phyloP scores from a whole-genome alignment of 1,139 yeast species.

The Diutina siamensis region DNA sequence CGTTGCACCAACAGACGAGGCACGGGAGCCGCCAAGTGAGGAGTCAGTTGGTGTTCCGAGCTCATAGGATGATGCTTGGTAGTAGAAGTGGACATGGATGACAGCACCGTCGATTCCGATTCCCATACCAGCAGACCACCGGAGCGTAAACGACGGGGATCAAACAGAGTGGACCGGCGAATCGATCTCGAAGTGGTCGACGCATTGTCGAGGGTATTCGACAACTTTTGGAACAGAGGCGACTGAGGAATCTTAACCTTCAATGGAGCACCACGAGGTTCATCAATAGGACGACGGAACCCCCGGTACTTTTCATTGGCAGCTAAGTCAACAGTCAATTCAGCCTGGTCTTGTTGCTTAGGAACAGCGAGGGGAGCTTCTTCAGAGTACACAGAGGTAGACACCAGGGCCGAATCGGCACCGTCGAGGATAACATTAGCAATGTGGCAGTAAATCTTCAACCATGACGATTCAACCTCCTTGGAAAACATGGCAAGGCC shows the following conservation, averaged over 20 bases:
- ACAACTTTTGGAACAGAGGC: constrained; percentile 4
- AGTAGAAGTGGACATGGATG: background rate
- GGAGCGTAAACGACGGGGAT: background rate
- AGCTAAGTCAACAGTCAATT: background rate
- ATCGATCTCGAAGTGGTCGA: background rate
- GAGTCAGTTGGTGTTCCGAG: background rate
- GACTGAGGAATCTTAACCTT: constrained; percentile 16
- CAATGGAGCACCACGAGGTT: constrained; percentile 15
- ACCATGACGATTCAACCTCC: background rate
- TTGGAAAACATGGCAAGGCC: background rate
- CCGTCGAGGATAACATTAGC: background rate
- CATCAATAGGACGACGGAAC: constrained; percentile 29
- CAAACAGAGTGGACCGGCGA: constrained; percentile 1
- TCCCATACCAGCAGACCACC: background rate
- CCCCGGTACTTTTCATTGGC: constrained; percentile 25
- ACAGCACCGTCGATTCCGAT: background rate
- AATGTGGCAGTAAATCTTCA: background rate
- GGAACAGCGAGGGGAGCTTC: constrained; percentile 1
- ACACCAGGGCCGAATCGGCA: background rate
- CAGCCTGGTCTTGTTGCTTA: background rate
- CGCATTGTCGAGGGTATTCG: background rate
- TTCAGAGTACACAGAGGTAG: background rate
- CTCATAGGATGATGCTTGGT: background rate
- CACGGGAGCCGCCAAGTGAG: background rate
- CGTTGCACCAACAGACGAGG: background rate